Base-by-base conservation (phyloP, 306 rosid genomes). In the Quercus rubra region DNA sequence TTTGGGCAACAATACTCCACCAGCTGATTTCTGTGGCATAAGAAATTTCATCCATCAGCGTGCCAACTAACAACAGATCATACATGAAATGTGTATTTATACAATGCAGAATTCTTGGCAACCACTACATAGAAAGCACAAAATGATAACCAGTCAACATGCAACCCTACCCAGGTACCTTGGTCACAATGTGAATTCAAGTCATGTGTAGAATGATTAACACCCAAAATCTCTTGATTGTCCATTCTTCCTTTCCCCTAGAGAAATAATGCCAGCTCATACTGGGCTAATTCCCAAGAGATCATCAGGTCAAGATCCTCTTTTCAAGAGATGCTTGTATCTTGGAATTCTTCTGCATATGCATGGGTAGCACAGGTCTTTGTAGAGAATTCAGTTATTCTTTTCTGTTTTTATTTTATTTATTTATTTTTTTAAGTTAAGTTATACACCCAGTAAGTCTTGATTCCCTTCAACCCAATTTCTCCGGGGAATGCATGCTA, bases 1-100 rank as follows among this genome's bases (percentile, higher is more conserved):
- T 66, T 84, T 93, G 74, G 98, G 99, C 84, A 95, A 78, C 82
- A 93, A 74, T 80, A 95, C 87, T 84, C 98, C 99, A 69, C 98
- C 98, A 54, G 90, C 79, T 71, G 99, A 88, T 95, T 83, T 88
- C 99, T 95, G 92, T 23, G 23, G 57, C 74, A 74, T 27, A 43
- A 23, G n/a, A 74, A 4, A 75, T 41, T 27, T 86, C 59, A 78
- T 19, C 43, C 12, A 67, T 73, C 21, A 70, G 70, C 25, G 19
- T 62, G 25, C 79, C 71, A 54, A 68, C 74, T 54, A 41, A 38
- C 28, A 59, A 71, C 35, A 77, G 43, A 69, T 55, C 43, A 71
- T 3, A 2, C 67, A 55, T 43, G 71, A 14, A 4, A 2, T 12
- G 5, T n/a, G 17, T 10, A 80, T 27, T n/a, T 49, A 31, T 35